Conservation (phyloP, 768 basidiomycete genomes). For the Sarcodon aspratus region DNA sequence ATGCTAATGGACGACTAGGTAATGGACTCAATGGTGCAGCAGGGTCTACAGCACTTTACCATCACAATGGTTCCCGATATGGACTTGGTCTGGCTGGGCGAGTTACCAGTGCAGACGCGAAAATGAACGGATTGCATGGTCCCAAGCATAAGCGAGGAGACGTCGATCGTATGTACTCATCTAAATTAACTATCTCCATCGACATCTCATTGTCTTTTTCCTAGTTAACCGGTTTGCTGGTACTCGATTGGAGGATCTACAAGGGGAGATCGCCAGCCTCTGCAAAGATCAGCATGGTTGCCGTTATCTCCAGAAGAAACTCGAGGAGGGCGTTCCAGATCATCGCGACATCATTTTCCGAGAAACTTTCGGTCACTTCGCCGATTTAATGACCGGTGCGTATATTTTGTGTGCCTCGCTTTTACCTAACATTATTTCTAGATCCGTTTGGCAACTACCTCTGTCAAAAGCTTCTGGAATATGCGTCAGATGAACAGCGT, state of each 20-base stretch:
- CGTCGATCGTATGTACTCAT: slow-evolving; percentile 55
- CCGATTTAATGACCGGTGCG: slow-evolving; percentile 94
- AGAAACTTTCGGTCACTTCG: slow-evolving; percentile 95
- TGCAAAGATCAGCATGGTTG: slow-evolving; percentile 99
- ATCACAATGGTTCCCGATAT: slow-evolving; percentile 69
- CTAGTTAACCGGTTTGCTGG: slow-evolving; percentile 95
- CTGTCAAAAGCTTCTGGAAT: slow-evolving; percentile 96
- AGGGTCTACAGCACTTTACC: slow-evolving; percentile 70
- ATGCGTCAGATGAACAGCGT: slow-evolving; percentile 93
- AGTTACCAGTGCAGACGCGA: slow-evolving; percentile 44
- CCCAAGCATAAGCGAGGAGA: slow-evolving; percentile 93
- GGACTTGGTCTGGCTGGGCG: slow-evolving; percentile 54
- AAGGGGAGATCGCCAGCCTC: slow-evolving; percentile 85
- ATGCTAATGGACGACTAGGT: slow-evolving; percentile 27
- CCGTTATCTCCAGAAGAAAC: slow-evolving; percentile 95
- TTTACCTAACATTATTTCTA: slow-evolving; percentile 15
- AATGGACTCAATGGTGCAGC: slow-evolving; percentile 24
- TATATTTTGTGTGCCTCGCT: slow-evolving; percentile 3
- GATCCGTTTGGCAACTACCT: slow-evolving; percentile 99
- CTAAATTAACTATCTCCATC: slow-evolving; percentile 5
- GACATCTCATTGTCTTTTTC: background rate
- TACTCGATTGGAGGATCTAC: slow-evolving; percentile 88
- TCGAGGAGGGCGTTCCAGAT: slow-evolving; percentile 91
- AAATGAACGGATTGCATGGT: slow-evolving; percentile 86
- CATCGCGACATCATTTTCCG: slow-evolving; percentile 99